Evolutionary conservation across 805 yeast genomes (phyloP).

Genomic region (Ogataea kodamae): DNA sequence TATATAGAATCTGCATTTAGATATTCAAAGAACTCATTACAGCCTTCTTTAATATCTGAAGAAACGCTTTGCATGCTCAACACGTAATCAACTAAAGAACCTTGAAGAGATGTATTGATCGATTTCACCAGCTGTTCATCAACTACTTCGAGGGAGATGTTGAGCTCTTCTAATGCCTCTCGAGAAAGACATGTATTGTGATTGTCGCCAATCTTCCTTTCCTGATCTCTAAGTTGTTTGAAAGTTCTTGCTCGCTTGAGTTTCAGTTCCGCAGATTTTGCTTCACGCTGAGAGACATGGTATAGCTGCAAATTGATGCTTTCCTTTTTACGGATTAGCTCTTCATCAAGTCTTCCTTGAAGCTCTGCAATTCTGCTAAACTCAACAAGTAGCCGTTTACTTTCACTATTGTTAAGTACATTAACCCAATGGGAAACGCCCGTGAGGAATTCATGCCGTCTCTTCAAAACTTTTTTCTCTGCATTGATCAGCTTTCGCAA

Average conservation of each 20-base stretch:
- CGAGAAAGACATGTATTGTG: slow-evolving; percentile 40
- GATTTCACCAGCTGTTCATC: slow-evolving; percentile 49
- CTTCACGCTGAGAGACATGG: slow-evolving; percentile 49
- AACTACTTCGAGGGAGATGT: slow-evolving; percentile 48
- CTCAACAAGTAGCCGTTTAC: slow-evolving; percentile 38
- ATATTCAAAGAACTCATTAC: slow-evolving; percentile 29
- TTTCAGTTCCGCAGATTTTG: slow-evolving; percentile 40
- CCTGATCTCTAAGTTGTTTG: slow-evolving; percentile 39
- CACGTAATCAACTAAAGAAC: slow-evolving; percentile 44
- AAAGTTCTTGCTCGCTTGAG: slow-evolving; percentile 37
- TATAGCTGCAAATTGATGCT: slow-evolving; percentile 40
- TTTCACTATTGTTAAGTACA: slow-evolving; percentile 37
- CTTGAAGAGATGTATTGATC: slow-evolving; percentile 42
- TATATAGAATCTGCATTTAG: slow-evolving; percentile 22
- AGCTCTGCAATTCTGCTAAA: slow-evolving; percentile 37
- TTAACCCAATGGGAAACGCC: slow-evolving; percentile 43
- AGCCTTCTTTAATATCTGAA: slow-evolving; percentile 28
- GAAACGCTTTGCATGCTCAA: slow-evolving; percentile 31
- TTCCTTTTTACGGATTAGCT: slow-evolving; percentile 41
- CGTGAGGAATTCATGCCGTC: slow-evolving; percentile 37
- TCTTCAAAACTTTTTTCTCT: slow-evolving; percentile 36
- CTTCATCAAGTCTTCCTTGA: slow-evolving; percentile 36
- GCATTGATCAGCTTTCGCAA: slow-evolving; percentile 37
- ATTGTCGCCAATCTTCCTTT: slow-evolving; percentile 45
- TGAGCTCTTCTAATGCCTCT: slow-evolving; percentile 52